Conservation (phyloP, 1,284 basidiomycete species). For the Tranzscheliella williamsii region DNA sequence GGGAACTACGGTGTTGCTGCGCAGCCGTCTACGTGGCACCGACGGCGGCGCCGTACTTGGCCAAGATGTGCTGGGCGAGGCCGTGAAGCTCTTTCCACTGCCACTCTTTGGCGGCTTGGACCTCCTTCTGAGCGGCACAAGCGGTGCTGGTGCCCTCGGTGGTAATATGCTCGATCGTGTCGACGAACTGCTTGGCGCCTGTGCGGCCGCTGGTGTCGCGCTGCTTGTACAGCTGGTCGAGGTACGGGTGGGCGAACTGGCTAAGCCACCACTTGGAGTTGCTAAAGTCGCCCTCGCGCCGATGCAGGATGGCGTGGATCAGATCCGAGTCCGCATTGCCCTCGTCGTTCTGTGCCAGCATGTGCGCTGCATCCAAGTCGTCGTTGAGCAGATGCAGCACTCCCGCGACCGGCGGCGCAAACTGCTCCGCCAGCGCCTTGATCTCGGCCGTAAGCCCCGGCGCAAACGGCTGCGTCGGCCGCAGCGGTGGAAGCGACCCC, state of each 20-base stretch:
- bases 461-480: conserved; percentile 16
- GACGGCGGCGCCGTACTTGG: conserved; percentile 6
- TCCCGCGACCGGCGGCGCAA: conserved; percentile 7
- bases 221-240: conserved; percentile 7
- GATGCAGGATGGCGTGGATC: conserved; percentile 43
- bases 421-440: neutral
- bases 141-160: conserved; percentile 28
- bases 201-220: conserved; percentile 5
- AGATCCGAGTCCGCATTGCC: conserved; percentile 20
- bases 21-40: neutral
- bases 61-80: conserved; percentile 10
- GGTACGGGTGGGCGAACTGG: conserved; percentile 26
- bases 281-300: conserved; percentile 44
- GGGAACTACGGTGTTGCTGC: too few species aligned
- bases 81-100: conserved; percentile 24
- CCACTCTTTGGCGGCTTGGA: conserved; percentile 17
- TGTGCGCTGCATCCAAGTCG: conserved; percentile 36
- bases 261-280: conserved; percentile 48
- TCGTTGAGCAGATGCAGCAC: conserved; percentile 46
- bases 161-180: conserved; percentile 26
- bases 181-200: conserved; percentile 39
- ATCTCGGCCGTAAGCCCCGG: conserved; percentile 9
- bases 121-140: conserved; percentile 33
- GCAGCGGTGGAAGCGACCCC: conserved; percentile 18
- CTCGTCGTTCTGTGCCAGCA: conserved; percentile 39